Evolutionary conservation across 345 rosid species (phyloP).

Genomic region (Bruguiera gymnorhiza): DNA sequence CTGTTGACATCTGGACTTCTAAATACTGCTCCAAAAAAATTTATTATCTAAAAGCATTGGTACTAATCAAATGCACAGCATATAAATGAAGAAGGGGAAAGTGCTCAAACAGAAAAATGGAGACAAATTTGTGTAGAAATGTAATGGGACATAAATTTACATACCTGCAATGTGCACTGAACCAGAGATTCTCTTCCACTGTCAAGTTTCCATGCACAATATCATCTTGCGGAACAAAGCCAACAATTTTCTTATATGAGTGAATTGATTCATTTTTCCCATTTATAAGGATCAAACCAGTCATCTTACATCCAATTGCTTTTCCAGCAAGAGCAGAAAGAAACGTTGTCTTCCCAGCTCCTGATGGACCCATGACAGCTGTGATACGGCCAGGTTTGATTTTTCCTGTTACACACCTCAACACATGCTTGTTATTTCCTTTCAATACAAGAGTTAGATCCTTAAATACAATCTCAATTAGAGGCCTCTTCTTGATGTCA

Average conservation of each 20-base stretch:
- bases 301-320: conserved; percentile 66
- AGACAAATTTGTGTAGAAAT: background rate
- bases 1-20: background rate
- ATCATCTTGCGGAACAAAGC: conserved; percentile 96
- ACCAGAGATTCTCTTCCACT: conserved; percentile 95
- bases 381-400: conserved; percentile 78
- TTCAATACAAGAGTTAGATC: conserved; percentile 78
- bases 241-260: conserved; percentile 77
- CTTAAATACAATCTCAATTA: conserved; percentile 68
- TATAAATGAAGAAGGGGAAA: background rate
- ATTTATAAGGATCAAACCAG: conserved; percentile 70
- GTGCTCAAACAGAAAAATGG: background rate
- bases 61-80: background rate
- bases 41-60: background rate
- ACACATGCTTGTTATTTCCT: conserved; percentile 57
- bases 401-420: conserved; percentile 80
- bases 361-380: conserved; percentile 98
- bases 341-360: conserved; percentile 95
- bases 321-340: conserved; percentile 87
- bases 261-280: conserved; percentile 68
- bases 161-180: conserved; percentile 85
- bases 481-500: conserved; percentile 61
- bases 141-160: conserved; percentile 1
- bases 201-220: conserved; percentile 95
- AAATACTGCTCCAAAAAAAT: background rate